Base-by-base conservation (phyloP, 23 red algal species). In the Gracilariopsis chorda region DNA sequence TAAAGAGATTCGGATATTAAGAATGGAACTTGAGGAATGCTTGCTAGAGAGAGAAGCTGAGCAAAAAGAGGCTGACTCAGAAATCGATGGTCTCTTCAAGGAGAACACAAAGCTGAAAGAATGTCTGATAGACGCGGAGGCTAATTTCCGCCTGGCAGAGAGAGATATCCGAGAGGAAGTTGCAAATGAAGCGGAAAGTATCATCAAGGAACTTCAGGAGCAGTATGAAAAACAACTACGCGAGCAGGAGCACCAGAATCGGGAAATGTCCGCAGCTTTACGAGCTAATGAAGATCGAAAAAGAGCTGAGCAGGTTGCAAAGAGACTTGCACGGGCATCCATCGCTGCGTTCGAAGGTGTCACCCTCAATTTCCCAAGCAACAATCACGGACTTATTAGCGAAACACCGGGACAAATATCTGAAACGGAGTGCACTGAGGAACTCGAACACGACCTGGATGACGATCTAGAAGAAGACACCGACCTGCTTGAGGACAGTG, bases 201-300 rank as follows among this genome's bases (percentile, higher is more conserved):
- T 90, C 8, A 51, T 94, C 20, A 78, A 94, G 32, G 61, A 84
- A 4, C 63, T 94, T 32, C 71, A 86, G 80, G 87, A 80, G 39
- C 51, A 79, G 51, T 94, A 34, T 60, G 58, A 86, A 82, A 16
- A 39, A 44, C 30, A 58, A 72, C 21, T 82, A 11, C 76, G 52
- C 2, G 76, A 1, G 3, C 48, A 57, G 30, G 35, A 59, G 48
- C 45, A 80, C 34, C 76, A 48, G 0, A 37, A 80, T 35, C 67
- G 67, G 20, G 67, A 73, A 42, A 13, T 73, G 42, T 73, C 67
- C 8, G 6, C 7, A 23, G 67, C 42, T 2, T n/a, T n/a, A n/a
- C n/a, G n/a, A n/a, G n/a, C n/a, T n/a, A 19, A 73, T 28, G 40
- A 47, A 25, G 47, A 73, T 46, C 67, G 67, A 19, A 44, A 23